Evolutionary conservation across 2,329 filamentous ascomycete species (phyloP).

Genomic region (Tolypocladium guangdongense): DNA sequence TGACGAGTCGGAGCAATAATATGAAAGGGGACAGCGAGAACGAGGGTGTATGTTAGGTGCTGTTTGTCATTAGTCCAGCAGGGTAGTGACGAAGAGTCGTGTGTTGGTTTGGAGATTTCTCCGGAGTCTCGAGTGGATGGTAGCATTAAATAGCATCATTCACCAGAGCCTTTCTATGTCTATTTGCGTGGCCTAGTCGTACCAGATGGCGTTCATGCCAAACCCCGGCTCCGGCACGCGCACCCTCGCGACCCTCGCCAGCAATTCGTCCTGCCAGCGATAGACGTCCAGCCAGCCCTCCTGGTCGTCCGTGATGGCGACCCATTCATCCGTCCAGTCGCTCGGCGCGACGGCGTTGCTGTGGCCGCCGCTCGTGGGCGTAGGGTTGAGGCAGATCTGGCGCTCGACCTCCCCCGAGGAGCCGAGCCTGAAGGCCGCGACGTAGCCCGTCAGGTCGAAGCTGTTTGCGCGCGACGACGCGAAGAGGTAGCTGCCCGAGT

Average conservation of each 20-base stretch:
- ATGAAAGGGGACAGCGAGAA: background rate
- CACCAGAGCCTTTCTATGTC: background rate
- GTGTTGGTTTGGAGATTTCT: background rate
- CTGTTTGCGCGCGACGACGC: slow-evolving; percentile 74
- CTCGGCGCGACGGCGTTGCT: slow-evolving; percentile 80
- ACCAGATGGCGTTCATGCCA: slow-evolving; percentile 96
- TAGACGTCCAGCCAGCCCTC: slow-evolving; percentile 83
- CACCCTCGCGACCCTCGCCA: slow-evolving; percentile 65
- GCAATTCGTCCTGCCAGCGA: slow-evolving; percentile 71
- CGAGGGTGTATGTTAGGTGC: background rate
- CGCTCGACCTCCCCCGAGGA: slow-evolving; percentile 60
- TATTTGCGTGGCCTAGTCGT: slow-evolving; percentile 37
- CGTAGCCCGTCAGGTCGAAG: slow-evolving; percentile 67
- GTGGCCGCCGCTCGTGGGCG: slow-evolving; percentile 77
- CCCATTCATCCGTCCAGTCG: slow-evolving; percentile 77
- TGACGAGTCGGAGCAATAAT: background rate
- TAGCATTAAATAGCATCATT: background rate
- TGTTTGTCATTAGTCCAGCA: background rate
- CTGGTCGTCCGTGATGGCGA: slow-evolving; percentile 84
- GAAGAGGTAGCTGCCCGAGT: slow-evolving; percentile 65
- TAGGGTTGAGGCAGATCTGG: slow-evolving; percentile 74
- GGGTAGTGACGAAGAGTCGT: background rate
- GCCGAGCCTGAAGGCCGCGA: slow-evolving; percentile 65
- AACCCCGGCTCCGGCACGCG: slow-evolving; percentile 81
- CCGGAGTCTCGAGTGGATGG: background rate